Conservation (phyloP, 2,329 filamentous ascomycete species). For the Xylariaceae sp. region DNA sequence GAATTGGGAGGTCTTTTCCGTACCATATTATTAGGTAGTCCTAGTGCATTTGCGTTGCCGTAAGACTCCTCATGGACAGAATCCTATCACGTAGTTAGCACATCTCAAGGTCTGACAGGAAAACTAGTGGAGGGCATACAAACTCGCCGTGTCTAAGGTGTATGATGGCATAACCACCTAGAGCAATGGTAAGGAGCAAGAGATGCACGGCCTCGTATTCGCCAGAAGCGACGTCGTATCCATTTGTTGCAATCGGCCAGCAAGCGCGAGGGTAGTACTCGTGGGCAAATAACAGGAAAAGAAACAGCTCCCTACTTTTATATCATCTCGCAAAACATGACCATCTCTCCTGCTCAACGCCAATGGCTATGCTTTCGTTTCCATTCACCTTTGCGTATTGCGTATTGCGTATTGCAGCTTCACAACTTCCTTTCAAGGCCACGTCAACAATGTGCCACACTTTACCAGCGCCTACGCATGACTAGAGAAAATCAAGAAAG, state of each 20-base stretch:
- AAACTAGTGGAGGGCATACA: too few relatives aligned
- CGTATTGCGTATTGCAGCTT: neutral
- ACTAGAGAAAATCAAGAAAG: slow-evolving; percentile 16
- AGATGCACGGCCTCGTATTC: neutral
- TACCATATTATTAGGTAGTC: too few relatives aligned
- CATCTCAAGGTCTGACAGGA: too few relatives aligned
- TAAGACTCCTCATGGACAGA: too few relatives aligned
- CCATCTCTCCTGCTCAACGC: slow-evolving; percentile 1
- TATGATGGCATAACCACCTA: neutral
- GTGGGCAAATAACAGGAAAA: neutral
- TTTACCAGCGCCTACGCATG: neutral
- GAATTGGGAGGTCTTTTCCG: too few relatives aligned
- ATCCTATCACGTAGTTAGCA: too few relatives aligned
- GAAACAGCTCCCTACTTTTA: neutral
- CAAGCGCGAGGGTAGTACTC: neutral
- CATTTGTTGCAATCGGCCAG: neutral
- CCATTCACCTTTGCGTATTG: neutral
- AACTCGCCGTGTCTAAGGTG: too few relatives aligned
- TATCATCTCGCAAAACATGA: slow-evolving; percentile 12
- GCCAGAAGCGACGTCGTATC: neutral
- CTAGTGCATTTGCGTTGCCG: too few relatives aligned
- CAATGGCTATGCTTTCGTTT: neutral
- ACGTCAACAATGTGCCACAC: neutral
- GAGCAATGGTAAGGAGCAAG: neutral
- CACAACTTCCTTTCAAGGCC: neutral